Base-by-base conservation (phyloP, 345 rosid genomes). In the Populus davidiana region DNA sequence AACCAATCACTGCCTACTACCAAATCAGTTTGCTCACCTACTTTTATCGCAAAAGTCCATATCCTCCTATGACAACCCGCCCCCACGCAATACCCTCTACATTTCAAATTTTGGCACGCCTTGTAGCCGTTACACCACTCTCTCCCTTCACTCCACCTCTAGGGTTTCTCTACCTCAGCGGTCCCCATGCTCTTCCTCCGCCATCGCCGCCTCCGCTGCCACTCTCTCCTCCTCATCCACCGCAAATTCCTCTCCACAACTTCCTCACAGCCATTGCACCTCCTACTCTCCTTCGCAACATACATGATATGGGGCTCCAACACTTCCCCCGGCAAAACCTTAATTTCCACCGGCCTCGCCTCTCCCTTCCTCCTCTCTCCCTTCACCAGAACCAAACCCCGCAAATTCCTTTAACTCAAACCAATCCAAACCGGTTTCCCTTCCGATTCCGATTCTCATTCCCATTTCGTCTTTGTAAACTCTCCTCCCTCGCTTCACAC, bases 341-440 rank as follows among this genome's bases (percentile, higher is more conserved):
- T 95, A 10, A 89, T 95, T 82, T 91, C 99, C 81, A 83, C 98
- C 6, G 99, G 99, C 76, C 88, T 96, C 70, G 91, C 99, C 73
- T 85, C 90, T 68, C 87, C 98, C 80, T 93, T 91, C 85, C 94
- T 96, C 76, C 89, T 84, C 74, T 89, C 89, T 31, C 78, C 84
- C 69, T 27, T 43, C 44, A 1, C 81, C 68, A 2, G 65, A 35
- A 10, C 25, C 12, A 6, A 44, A 31, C 43, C 43, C 17, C 79
- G 82, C 39, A 91, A 89, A 71, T 87, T 93, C 71, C 75, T 89
- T 81, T 96, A 96, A 84, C 81, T 93, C 72, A 96, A 93, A 80
- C 99, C 98, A 18, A 75, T 89, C 43, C 98, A 96, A 67, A 96
- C 99, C 13, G 99, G 98, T 23, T 96, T 92, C 80, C 99, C 99